A percentile compares a stretch with the other conserved stretches of the same genome.
Evolutionary conservation across 176 grass and related monocot species (phyloP).

Genomic region (Hordeum marinum): DNA sequence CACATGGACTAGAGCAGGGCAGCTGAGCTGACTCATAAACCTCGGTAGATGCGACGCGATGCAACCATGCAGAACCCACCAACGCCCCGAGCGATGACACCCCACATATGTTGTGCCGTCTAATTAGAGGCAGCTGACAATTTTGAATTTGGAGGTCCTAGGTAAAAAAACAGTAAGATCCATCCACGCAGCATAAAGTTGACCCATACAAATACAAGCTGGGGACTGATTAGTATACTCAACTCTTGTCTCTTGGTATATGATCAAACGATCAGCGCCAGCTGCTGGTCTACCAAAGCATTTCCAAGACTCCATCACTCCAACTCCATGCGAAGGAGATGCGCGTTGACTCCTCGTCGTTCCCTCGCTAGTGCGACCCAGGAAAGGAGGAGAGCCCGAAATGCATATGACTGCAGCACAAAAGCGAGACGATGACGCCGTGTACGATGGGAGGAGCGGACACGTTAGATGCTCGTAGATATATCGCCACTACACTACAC

Average conservation of each 20-base stretch:
- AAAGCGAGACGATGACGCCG: neutral
- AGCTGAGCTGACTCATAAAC: neutral
- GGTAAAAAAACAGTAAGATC: neutral
- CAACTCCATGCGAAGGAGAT: neutral
- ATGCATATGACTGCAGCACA: neutral
- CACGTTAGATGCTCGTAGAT: neutral
- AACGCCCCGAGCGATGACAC: no score
- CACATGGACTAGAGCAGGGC: neutral
- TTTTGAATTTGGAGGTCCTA: neutral
- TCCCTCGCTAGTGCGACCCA: neutral
- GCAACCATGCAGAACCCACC: no score
- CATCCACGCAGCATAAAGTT: no score
- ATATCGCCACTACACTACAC: neutral
- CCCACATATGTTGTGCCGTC: neutral
- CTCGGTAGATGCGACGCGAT: neutral
- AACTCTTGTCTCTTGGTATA: no score
- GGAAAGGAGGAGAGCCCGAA: neutral
- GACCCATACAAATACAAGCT: no score
- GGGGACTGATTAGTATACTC: no score
- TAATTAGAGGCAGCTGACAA: neutral
- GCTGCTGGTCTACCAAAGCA: neutral
- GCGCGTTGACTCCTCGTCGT: neutral
- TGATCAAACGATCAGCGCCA: neutral
- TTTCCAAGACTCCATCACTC: neutral
- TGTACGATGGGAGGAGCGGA: neutral